Evolutionary conservation across 257 asterid species (phyloP), one percentile per base, ranked within the genome.

Genomic region (Orobanche coerulescens): DNA sequence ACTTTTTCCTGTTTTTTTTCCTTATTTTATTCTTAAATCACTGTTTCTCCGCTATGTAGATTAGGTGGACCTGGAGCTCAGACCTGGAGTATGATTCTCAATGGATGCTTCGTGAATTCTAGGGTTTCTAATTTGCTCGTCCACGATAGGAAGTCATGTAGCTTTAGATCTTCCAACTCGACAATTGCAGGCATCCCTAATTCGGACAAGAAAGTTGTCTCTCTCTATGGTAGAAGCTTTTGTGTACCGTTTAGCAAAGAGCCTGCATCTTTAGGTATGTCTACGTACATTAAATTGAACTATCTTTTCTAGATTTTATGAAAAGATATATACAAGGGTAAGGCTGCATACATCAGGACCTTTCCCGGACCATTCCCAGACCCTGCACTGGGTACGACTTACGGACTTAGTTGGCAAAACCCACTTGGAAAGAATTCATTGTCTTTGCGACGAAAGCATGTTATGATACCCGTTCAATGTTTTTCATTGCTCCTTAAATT

Each of bases 71-170:
- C 30, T 65, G 65, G 44, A 60, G 23, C 33, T 42, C 12, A 26
- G 64, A 58, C 76, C 54, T 73, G 62, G 71, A 81, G 71, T 68
- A 83, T 88, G 93, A 70, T 65, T 74, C 73, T 78, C 1, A 73
- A 53, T 59, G 93, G 88, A 20, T 70, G 80, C 67, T 67, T 55
- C 50, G 55, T 63, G 56, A 79, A 62, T 54, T 53, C 77, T 75
- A 79, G 80, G 62, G 75, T 67, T 64, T 54, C 67, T 37, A 66
- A 61, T 63, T 42, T 51, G 71, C 42, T 54, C 40, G 75, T 86
- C 52, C 72, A 42, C 54, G 64, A 46, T 51, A 66, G 62, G 43
- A 72, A 50, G 52, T 51, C 73, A 68, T 61, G 75, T 64, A 59
- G 33, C 53, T 71, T 65, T 42, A 65, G 71, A 64, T 65, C 73